These are phyloP conservation scores for Populus ilicifolia DNA, from an alignment of 345 rosid species.

Conservation along the genomic window DNA sequence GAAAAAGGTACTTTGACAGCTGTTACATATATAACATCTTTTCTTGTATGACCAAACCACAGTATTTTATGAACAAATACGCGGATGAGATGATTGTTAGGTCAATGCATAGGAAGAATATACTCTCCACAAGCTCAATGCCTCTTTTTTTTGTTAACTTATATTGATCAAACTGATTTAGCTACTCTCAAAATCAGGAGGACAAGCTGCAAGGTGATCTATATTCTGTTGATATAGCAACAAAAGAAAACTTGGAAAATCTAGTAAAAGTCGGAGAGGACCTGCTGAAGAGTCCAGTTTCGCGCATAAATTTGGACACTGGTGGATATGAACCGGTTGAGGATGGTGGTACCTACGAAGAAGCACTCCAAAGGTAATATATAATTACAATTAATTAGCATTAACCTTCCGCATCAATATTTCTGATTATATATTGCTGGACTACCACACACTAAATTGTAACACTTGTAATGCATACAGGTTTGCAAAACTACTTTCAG, in stretches of 20 bases:
- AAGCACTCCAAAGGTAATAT: constrained; percentile 51
- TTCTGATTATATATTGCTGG: too few species aligned
- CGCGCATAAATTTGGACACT: constrained; percentile 38
- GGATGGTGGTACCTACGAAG: constrained; percentile 44
- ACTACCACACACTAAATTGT: too few species aligned
- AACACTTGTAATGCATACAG: constrained; percentile 16
- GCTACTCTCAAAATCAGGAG: constrained; percentile 26
- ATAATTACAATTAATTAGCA: too few species aligned
- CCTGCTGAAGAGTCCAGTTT: constrained; percentile 39
- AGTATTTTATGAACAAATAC: too few species aligned
- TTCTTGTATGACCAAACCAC: too few species aligned
- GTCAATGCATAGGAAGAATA: too few species aligned
- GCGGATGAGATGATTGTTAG: too few species aligned
- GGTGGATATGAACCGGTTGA: constrained; percentile 50
- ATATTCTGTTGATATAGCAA: constrained; percentile 44
- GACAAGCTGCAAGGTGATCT: constrained; percentile 46
- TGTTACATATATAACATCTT: too few species aligned
- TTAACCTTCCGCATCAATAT: too few species aligned
- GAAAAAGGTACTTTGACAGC: not conserved
- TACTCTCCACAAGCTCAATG: not conserved
- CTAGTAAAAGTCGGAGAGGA: constrained; percentile 45
- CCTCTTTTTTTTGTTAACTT: not conserved
- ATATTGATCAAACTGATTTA: not conserved
- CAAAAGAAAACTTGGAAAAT: constrained; percentile 45
- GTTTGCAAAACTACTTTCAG: constrained; percentile 49